Base-by-base conservation (phyloP, 345 rosid species). In the Salix koriyanagi region DNA sequence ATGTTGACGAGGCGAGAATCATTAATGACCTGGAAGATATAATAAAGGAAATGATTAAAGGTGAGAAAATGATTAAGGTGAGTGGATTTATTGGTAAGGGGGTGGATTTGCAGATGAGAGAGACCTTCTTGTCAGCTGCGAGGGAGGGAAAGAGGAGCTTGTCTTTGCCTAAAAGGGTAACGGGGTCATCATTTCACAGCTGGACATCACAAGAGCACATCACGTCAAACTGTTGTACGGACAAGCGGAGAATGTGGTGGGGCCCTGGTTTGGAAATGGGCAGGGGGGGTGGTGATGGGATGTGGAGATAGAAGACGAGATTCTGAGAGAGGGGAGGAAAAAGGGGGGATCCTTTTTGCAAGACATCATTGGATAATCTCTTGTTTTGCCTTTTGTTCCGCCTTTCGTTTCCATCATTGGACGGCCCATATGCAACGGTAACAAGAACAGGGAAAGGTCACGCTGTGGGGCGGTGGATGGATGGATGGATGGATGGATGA, bases 131-230 rank as follows among this genome's bases (percentile, higher is more conserved):
- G 30, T 58, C 52, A 36, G 6, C 42, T 15, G 16, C 19, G 41
- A 34, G 19, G 70, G 41, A 34, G 19, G 70, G 70, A 11, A 67
- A 34, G 25, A 11, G 11, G 32, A 19, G 71, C 13, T 32, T 71
- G 74, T 54, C 74, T 71, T 52, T 71, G 74, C 74, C 74, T 69
- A 7, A 71, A 71, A 71, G 56, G 64, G 64, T 13, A 71, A 71
- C 7, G 64, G 65, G 65, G 64, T 26, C 74, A 7, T 50, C 6
- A 4, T 21, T 18, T 71, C 64, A 54, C 56, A 71, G 74, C 74
- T 71, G 74, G 37, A 71, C 23, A 52, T 71, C 74, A 71, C 64
- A 71, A 58, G 12, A 58, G 12, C 72, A 50, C 23, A 50, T 71
- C 64, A 52, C 18, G 19, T 26, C 74, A 71, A 71, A 9, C 12